Conservation (phyloP, 768 basidiomycete species). For the Mycena maculata region DNA sequence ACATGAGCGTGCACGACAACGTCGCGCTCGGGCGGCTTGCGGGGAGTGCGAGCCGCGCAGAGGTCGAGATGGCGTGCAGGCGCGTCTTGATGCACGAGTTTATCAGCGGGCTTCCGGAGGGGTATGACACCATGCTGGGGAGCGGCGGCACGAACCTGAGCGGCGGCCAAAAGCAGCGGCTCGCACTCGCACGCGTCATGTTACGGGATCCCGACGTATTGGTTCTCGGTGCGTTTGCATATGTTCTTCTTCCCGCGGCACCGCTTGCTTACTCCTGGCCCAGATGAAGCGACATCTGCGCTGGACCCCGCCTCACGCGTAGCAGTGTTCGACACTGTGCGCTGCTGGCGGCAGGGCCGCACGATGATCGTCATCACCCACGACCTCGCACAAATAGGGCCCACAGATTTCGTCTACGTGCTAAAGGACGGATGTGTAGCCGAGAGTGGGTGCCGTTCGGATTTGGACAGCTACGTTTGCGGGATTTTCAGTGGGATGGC, state of each 20-base stretch:
- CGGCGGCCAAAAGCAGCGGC: slow-evolving; percentile 92
- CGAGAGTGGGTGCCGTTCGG: slow-evolving; percentile 88
- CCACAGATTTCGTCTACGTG: slow-evolving; percentile 91
- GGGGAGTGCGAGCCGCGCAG: slow-evolving; percentile 67
- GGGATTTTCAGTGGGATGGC: slow-evolving; percentile 26
- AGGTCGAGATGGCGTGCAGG: slow-evolving; percentile 87
- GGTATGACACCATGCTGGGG: slow-evolving; percentile 88
- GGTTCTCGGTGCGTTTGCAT: slow-evolving; percentile 79
- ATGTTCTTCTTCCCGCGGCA: slow-evolving; percentile 45
- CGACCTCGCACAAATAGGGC: slow-evolving; percentile 85
- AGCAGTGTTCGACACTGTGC: slow-evolving; percentile 81
- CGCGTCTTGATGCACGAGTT: slow-evolving; percentile 91
- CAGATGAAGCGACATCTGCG: slow-evolving; percentile 86
- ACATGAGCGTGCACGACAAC: slow-evolving; percentile 86
- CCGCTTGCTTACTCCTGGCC: slow-evolving; percentile 48
- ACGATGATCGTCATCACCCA: slow-evolving; percentile 97
- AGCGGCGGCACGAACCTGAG: slow-evolving; percentile 81
- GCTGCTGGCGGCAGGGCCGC: slow-evolving; percentile 75
- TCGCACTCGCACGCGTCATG: slow-evolving; percentile 89
- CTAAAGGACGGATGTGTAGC: slow-evolving; percentile 83
- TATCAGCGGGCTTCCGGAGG: slow-evolving; percentile 82
- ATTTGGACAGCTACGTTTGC: slow-evolving; percentile 63
- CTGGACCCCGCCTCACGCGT: slow-evolving; percentile 89
- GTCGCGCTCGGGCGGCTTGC: slow-evolving; percentile 84
- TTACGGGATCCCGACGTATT: slow-evolving; percentile 89